Evolutionary conservation across 2,329 filamentous ascomycete genomes (phyloP).

Genomic region (Chaetomium strumarium): DNA sequence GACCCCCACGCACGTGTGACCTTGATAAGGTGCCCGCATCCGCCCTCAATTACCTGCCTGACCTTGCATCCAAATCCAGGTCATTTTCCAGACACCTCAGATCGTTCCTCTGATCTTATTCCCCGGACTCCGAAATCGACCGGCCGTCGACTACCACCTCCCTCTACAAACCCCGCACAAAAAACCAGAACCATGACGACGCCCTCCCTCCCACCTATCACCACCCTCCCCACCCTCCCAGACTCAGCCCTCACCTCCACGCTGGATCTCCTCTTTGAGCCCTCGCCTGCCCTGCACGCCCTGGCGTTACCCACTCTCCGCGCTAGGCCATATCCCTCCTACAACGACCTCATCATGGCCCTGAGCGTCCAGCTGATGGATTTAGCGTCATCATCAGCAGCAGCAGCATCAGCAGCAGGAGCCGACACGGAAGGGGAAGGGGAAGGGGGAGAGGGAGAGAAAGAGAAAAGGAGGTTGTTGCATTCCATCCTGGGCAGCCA

Average conservation of each 20-base stretch:
- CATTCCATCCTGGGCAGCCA: constrained; percentile 73
- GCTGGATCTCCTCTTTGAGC: constrained; percentile 81
- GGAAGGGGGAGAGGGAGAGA: constrained; percentile 41
- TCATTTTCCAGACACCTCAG: too few relatives aligned
- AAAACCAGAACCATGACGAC: constrained; percentile 18
- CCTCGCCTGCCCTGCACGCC: constrained; percentile 66
- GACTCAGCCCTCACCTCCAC: constrained; percentile 49
- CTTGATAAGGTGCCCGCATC: too few relatives aligned
- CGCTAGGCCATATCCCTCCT: constrained; percentile 53
- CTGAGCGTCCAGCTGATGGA: constrained; percentile 58
- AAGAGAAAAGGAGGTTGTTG: constrained; percentile 33
- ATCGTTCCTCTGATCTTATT: too few relatives aligned
- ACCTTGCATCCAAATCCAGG: too few relatives aligned
- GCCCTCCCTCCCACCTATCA: constrained; percentile 50
- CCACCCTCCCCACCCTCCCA: constrained; percentile 49
- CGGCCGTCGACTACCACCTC: neutral
- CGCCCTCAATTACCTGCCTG: too few relatives aligned
- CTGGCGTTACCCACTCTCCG: constrained; percentile 64
- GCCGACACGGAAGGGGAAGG: neutral
- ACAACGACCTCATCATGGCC: constrained; percentile 61
- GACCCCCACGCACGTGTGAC: too few relatives aligned
- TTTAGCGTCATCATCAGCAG: constrained; percentile 33
- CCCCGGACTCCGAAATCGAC: too few relatives aligned
- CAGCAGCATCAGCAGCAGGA: neutral
- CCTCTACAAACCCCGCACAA: constrained; percentile 1